phyloP scores from a whole-genome alignment of 2,329 filamentous ascomycete genomes.

The Elsinoe batatas region DNA sequence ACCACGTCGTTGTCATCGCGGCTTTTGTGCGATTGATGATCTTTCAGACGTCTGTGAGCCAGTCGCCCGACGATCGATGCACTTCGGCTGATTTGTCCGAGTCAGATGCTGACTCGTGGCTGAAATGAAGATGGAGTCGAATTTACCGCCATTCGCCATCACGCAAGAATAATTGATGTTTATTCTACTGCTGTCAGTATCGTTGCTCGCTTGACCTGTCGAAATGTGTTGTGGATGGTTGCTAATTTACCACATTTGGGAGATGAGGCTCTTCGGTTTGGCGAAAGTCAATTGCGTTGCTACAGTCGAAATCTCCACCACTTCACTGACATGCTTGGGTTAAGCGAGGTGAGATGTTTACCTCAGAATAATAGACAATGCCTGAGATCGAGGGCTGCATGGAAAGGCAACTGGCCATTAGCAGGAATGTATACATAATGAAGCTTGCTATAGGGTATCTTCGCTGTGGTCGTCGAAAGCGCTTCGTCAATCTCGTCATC shows the following conservation, averaged over 20 bases:
- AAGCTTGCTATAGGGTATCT: not conserved
- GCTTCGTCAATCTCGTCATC: not conserved
- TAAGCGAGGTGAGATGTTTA: too few relatives aligned
- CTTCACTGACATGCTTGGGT: too few relatives aligned
- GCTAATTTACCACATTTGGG: not conserved
- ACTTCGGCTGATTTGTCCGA: not conserved
- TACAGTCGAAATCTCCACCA: not conserved
- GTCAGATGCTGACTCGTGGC: constrained; percentile 7
- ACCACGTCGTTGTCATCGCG: not conserved
- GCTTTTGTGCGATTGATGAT: constrained; percentile 3
- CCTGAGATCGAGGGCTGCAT: too few relatives aligned
- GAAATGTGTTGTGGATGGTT: not conserved
- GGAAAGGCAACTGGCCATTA: too few relatives aligned
- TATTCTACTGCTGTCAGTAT: not conserved
- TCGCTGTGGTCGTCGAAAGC: not conserved
- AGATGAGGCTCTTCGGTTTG: not conserved
- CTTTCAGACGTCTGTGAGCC: not conserved
- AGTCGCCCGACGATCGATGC: not conserved
- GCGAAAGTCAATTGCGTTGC: not conserved
- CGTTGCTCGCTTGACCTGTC: not conserved
- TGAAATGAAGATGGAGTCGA: constrained; percentile 8
- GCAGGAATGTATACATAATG: too few relatives aligned
- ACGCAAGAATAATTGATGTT: not conserved
- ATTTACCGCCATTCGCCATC: not conserved
- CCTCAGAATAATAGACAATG: too few relatives aligned